A percentile compares a stretch with the other conserved stretches of the same genome.
These are phyloP conservation scores for Volvariella volvacea DNA, from an alignment of 1,284 basidiomycete species.

Conservation along the genomic window DNA sequence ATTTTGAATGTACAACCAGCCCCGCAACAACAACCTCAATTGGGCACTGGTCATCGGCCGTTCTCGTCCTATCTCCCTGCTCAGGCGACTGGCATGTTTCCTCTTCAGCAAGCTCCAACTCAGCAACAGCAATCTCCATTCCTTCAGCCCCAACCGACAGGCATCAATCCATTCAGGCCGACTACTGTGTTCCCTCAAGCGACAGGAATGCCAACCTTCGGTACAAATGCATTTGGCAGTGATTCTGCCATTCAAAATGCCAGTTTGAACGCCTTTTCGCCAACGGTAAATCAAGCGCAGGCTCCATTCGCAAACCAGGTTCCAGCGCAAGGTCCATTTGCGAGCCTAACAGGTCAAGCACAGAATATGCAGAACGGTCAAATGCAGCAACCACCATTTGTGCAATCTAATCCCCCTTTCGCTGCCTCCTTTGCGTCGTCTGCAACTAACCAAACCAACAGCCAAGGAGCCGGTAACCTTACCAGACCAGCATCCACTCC, in stretches of 20 bases:
- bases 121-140: conserved; percentile 27
- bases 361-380: too few relatives aligned
- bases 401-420: too few relatives aligned
- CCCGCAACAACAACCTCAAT: conserved; percentile 22
- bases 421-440: too few relatives aligned
- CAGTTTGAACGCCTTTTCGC: background rate
- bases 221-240: conserved; percentile 11
- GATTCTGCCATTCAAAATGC: background rate
- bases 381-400: too few relatives aligned
- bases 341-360: too few relatives aligned
- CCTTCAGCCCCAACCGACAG: conserved; percentile 56
- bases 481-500: conserved; percentile 67
- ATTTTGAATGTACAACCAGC: conserved; percentile 20
- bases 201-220: conserved; percentile 51
- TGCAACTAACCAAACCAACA: too few relatives aligned
- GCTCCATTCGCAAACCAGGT: background rate
- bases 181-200: conserved; percentile 61
- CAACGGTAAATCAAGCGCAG: conserved; percentile 4
- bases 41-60: conserved; percentile 39
- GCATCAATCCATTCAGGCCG: conserved; percentile 69
- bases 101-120: conserved; percentile 11
- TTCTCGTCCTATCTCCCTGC: conserved; percentile 45
- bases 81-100: conserved; percentile 5
- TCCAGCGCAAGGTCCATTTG: too few relatives aligned
- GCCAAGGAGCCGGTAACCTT: too few relatives aligned